Base-by-base conservation (phyloP, 495 filamentous ascomycete genomes). In the Aspergillus bridgeri region DNA sequence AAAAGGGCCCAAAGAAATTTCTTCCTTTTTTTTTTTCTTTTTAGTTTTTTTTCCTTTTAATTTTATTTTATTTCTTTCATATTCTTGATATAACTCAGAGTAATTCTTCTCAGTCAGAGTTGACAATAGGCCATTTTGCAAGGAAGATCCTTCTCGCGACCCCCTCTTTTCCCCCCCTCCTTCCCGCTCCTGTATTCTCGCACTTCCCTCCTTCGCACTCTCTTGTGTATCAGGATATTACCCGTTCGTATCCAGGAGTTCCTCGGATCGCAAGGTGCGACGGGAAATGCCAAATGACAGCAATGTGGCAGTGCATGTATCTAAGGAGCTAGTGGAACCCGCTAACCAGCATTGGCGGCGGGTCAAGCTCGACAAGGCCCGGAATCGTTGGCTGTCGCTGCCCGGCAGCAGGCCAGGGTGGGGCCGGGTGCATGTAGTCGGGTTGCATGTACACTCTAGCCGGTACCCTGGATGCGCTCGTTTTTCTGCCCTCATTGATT, bases 281-380 rank as follows among this genome's bases (percentile, higher is more conserved):
- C 54, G 24, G 57, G 52, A 63, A 62, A 56, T 59, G 61, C 61
- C 59, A 69, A 69, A 65, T 73, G 73, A 73, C 70, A 73, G 68
- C 67, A 75, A 57, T 74, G 74, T 76, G 74, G 74, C 74, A 76
- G 74, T 76, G 74, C 74, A 75, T 74, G 74, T 72, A 75, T 66
- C 64, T 63, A 66, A 63, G 59, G 53, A 45, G 50, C 43, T 15
- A 44, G 60, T 66, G 64, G 64, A 51, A 46, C 60, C 53, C 60
- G 54, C 64, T 66, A 66, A 47, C 61, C 56, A 19, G 47, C 38
- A 56, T 56, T 51, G 53, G 60, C 45, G 42, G 57, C 51, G 61
- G 58, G 58, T 57, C 57, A 54, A 59, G 52, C 53, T 43, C 55
- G 50, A 60, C 51, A 56, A 50, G 58, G 55, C 63, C 63, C 60